These are phyloP conservation scores for Spinellus fusiger DNA, from an alignment of 192 early-diverging fungal species.

Conservation along the genomic window DNA sequence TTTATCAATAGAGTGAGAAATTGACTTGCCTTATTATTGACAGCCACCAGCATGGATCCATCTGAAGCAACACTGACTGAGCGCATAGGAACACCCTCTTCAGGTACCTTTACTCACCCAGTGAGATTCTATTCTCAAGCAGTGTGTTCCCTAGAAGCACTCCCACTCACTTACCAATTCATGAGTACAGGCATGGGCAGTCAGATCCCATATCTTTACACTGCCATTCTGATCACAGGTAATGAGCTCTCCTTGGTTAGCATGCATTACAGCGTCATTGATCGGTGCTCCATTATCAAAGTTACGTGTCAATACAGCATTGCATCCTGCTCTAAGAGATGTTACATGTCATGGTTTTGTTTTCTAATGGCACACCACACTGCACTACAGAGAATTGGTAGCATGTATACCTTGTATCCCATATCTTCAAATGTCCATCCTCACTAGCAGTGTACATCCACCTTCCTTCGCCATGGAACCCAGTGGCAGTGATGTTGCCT, in stretches of 20 bases:
- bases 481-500: conserved; percentile 54
- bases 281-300: conserved; percentile 55
- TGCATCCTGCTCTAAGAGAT: conserved; percentile 27
- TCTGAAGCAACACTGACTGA: conserved; percentile 80
- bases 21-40: conserved; percentile 71
- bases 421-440: conserved; percentile 73
- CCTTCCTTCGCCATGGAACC: conserved; percentile 63
- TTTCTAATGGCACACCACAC: conserved; percentile 6
- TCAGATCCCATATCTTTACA: conserved; percentile 69
- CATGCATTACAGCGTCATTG: conserved; percentile 60
- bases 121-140: neutral
- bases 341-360: neutral
- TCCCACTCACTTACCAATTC: conserved; percentile 38
- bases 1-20: too few species aligned
- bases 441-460: conserved; percentile 76
- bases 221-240: conserved; percentile 76
- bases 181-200: conserved; percentile 54
- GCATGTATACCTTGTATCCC: too few species aligned
- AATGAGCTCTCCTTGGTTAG: conserved; percentile 80
- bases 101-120: conserved; percentile 38
- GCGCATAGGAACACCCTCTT: conserved; percentile 75
- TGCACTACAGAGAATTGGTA: too few species aligned
- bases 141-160: neutral
- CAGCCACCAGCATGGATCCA: conserved; percentile 73
- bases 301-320: conserved; percentile 47